A percentile compares a stretch with the other conserved stretches of the same genome.
These are phyloP conservation scores for Puccinellia tenuiflora DNA, from an alignment of 176 grass and related monocot genomes.

Conservation along the genomic window DNA sequence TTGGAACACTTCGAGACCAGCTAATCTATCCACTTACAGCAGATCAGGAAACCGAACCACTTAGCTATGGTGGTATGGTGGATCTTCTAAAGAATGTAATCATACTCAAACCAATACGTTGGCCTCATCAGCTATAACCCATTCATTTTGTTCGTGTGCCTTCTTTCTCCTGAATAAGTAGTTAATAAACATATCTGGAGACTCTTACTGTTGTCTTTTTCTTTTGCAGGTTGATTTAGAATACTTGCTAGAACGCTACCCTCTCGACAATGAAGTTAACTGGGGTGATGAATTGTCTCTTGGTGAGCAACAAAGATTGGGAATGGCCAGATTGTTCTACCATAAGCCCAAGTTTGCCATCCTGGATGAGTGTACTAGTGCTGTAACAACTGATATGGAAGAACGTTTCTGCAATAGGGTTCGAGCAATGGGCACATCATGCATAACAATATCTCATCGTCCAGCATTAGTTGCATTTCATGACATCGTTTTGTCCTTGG, in stretches of 20 bases:
- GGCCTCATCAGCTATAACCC: neutral
- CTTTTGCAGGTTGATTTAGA: slow-evolving; percentile 87
- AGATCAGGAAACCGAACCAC: slow-evolving; percentile 86
- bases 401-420: slow-evolving; percentile 91
- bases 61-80: slow-evolving; percentile 73
- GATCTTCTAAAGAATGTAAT: slow-evolving; percentile 96
- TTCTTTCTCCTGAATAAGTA: neutral
- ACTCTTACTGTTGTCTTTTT: slow-evolving; percentile 13
- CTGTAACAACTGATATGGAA: slow-evolving; percentile 98
- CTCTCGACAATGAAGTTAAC: slow-evolving; percentile 84
- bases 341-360: slow-evolving; percentile 98
- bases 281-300: slow-evolving; percentile 96
- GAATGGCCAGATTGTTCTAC: slow-evolving; percentile 97
- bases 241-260: slow-evolving; percentile 90
- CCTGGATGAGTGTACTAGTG: slow-evolving; percentile 98
- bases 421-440: slow-evolving; percentile 90
- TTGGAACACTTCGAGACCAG: slow-evolving; percentile 92
- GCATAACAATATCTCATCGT: slow-evolving; percentile 96
- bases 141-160: neutral
- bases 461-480: slow-evolving; percentile 98
- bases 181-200: neutral
- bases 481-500: slow-evolving; percentile 91
- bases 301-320: slow-evolving; percentile 96
- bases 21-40: slow-evolving; percentile 89
- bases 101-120: neutral